phyloP scores from a whole-genome alignment of 208 protist genomes.

The Trypanosomatidae sp. region DNA sequence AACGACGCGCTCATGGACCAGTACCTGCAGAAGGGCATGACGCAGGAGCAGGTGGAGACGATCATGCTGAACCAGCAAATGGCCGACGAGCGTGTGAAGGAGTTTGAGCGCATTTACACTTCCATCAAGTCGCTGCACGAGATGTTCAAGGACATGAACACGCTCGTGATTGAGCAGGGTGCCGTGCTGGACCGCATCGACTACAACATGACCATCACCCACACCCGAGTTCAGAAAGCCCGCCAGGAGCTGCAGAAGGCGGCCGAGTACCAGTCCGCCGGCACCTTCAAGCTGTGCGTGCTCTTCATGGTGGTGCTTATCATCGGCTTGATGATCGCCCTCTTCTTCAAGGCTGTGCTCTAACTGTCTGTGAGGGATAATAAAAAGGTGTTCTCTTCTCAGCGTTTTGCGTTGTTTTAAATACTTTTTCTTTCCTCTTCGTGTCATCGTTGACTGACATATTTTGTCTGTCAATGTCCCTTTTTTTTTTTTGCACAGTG shows the following conservation, averaged over 20 bases:
- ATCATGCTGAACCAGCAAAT: constrained; percentile 92
- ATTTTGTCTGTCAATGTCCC: too few relatives aligned
- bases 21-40: constrained; percentile 91
- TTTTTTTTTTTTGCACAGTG: too few relatives aligned
- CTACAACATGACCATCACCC: constrained; percentile 95
- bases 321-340: constrained; percentile 76
- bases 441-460: too few relatives aligned
- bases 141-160: constrained; percentile 95
- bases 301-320: constrained; percentile 92
- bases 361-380: too few relatives aligned
- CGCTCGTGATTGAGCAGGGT: constrained; percentile 93
- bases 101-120: constrained; percentile 92
- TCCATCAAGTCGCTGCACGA: constrained; percentile 94
- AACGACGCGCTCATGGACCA: constrained; percentile 89
- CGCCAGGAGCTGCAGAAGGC: constrained; percentile 86
- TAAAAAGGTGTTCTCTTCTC: too few relatives aligned
- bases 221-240: constrained; percentile 80
- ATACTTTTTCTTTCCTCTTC: too few relatives aligned
- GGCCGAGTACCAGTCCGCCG: constrained; percentile 88
- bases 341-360: constrained; percentile 91
- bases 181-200: constrained; percentile 95
- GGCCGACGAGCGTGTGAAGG: constrained; percentile 91
- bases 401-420: too few relatives aligned
- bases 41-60: constrained; percentile 92
- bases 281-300: constrained; percentile 90